Base-by-base conservation (phyloP, 106 monocot genomes). In the Dendrobium huoshanense region DNA sequence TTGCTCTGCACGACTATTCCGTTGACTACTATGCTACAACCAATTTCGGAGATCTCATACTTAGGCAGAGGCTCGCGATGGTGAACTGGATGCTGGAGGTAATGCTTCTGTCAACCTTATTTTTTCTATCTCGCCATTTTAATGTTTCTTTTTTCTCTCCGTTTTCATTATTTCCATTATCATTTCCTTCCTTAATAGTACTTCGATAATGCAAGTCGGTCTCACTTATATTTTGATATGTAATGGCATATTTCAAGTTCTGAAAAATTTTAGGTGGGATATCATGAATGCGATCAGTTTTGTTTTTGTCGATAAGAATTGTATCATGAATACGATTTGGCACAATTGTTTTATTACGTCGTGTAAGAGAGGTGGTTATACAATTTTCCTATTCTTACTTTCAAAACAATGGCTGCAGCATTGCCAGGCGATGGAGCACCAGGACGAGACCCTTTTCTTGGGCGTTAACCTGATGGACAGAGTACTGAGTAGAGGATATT, bases 41-140 rank as follows among this genome's bases (percentile, higher is more conserved):
- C 10, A 81, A 86, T 7, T 83, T 68, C 77, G 83, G 89, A 77
- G 88, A 82, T 80, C 79, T 92, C 77, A 64, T 99, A 56, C 73
- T 90, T 25, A 82, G 86, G 56, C 92, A 99, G 73, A 84, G 98
- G 79, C 45, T 87, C 20, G 47, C 86, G 77, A 91, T 99, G 92
- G 86, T 99, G 47, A 91, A 93, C 67, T 95, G 98, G 98, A 95
- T 99, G 56, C 77, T 95, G 55, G 95, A 91, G 91, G 98, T 99
- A 58, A 86, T 5, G 41, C 13, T 73, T 73, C 41, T 73, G 73
- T 27, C 43, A 19, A 6, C 22, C 16, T 33, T 4, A 33, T 56
- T 40, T 77, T 9, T 77, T 77, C 24, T 22, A n/a, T 61, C 61
- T 22, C 61, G 4, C 54, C 56, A 48, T 83, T 42, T 43, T 55